Percentiles rank a stretch among this genome's conserved stretches.
phyloP scores from a whole-genome alignment of 1,284 basidiomycete genomes.

The Gomphus sp. region DNA sequence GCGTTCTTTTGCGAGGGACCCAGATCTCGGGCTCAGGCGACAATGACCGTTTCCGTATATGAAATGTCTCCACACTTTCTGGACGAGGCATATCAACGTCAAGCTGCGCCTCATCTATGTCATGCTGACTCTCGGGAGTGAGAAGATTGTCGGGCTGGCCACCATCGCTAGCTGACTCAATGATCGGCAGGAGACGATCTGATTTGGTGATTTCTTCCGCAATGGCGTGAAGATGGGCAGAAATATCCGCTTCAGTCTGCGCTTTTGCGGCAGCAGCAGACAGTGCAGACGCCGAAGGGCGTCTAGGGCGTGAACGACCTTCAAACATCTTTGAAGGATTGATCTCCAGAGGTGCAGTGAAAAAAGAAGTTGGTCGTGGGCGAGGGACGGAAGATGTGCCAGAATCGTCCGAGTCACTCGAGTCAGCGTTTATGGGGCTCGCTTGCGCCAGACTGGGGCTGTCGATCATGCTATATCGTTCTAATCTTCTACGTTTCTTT shows the following conservation, averaged over 20 bases:
- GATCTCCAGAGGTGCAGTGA: slow-evolving; percentile 7
- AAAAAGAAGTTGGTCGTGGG: slow-evolving; percentile 7
- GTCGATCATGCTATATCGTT: neutral
- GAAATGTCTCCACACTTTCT: neutral
- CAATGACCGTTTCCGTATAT: neutral
- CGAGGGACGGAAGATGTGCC: slow-evolving; percentile 10
- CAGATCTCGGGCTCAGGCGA: neutral
- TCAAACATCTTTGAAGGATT: slow-evolving; percentile 5
- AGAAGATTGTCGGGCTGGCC: neutral
- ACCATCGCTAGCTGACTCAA: neutral
- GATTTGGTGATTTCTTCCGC: neutral
- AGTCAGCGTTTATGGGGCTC: neutral
- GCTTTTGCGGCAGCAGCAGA: neutral
- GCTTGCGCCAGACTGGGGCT: neutral
- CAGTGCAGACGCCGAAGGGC: neutral
- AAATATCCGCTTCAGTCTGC: neutral
- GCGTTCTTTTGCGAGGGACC: slow-evolving; percentile 7
- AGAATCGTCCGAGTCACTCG: slow-evolving; percentile 7
- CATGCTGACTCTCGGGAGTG: neutral
- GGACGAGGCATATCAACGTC: neutral
- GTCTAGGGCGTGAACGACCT: neutral
- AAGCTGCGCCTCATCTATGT: neutral
- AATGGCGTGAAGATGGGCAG: neutral
- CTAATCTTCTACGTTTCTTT: slow-evolving; percentile 1
- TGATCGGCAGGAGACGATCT: neutral